phyloP scores from a whole-genome alignment of 257 asterid species.

The Perilla frutescens region DNA sequence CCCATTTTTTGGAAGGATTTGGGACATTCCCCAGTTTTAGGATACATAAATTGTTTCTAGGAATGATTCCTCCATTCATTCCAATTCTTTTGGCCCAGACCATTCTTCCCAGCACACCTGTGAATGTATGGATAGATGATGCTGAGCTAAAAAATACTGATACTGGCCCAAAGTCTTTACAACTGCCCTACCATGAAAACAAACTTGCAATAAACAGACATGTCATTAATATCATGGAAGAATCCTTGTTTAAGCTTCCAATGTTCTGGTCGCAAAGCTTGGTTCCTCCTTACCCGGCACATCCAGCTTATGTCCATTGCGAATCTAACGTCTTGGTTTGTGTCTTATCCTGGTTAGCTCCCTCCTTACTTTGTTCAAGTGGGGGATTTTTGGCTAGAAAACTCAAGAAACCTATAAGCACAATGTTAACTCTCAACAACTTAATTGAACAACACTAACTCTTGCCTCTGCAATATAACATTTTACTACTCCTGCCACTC shows the following conservation, averaged over 20 bases:
- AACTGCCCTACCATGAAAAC: conserved; percentile 26
- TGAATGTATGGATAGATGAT: conserved; percentile 1
- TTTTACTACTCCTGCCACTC: conserved; percentile 28
- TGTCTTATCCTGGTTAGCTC: conserved; percentile 30
- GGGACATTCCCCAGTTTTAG: neutral
- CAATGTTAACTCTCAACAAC: conserved; percentile 30
- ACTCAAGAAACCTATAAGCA: conserved; percentile 21
- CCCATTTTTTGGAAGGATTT: neutral
- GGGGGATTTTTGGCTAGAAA: conserved; percentile 26
- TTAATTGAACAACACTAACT: conserved; percentile 28
- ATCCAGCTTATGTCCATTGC: conserved; percentile 23
- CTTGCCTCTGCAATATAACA: conserved; percentile 38
- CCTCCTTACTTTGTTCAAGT: conserved; percentile 24
- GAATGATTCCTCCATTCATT: neutral
- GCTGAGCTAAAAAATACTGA: conserved; percentile 14
- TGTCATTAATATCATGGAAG: conserved; percentile 20
- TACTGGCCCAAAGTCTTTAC: conserved; percentile 24
- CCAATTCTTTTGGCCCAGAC: neutral
- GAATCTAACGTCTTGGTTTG: conserved; percentile 23
- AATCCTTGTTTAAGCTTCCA: conserved; percentile 17
- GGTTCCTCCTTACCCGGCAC: conserved; percentile 10
- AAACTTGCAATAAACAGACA: neutral
- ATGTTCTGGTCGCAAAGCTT: conserved; percentile 12
- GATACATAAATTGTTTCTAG: neutral
- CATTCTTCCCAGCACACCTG: neutral